Conservation (phyloP, 306 rosid genomes). For the Trifolium repens region DNA sequence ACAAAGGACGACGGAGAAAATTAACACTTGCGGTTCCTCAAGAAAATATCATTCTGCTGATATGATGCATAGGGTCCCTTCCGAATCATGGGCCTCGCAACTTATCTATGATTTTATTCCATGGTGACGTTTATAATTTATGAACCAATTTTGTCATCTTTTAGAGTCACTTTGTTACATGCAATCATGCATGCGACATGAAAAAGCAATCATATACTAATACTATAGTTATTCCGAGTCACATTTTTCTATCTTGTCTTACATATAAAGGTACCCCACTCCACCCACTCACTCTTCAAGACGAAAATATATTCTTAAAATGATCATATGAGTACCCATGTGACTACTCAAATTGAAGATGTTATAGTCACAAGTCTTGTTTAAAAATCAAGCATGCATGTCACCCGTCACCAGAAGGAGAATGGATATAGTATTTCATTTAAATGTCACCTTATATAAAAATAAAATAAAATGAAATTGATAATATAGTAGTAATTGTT, state of each 20-base stretch:
- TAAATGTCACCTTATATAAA: too few species aligned
- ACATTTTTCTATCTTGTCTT: background rate
- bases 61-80: background rate
- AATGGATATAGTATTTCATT: too few species aligned
- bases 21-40: background rate
- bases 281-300: background rate
- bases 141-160: background rate
- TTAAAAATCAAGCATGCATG: too few species aligned
- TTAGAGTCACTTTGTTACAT: constrained; percentile 4
- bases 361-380: too few species aligned
- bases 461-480: too few species aligned
- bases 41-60: background rate
- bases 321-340: background rate
- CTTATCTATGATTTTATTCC: background rate
- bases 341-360: background rate
- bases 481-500: too few species aligned
- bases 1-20: too few species aligned
- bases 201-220: background rate
- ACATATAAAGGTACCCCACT: constrained; percentile 5
- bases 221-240: constrained; percentile 13
- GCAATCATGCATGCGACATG: constrained; percentile 18
- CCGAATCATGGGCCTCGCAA: background rate
- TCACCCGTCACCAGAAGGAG: too few species aligned
- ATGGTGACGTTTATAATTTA: background rate
- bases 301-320: background rate